Conservation (phyloP, 192 early-diverging fungal species). For the Backusella luteola region DNA sequence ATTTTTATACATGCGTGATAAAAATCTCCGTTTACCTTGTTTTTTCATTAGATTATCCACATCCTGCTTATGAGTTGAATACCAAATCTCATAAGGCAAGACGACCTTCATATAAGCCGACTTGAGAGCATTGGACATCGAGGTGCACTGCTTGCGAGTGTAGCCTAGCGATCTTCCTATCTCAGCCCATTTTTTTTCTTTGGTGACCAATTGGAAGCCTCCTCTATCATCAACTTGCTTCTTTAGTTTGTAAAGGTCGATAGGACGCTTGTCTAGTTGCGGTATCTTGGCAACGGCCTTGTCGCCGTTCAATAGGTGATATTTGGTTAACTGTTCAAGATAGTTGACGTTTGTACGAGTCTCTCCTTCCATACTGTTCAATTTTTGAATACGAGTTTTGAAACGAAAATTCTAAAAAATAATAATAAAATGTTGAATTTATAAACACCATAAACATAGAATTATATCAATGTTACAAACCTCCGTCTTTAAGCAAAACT, state of each 20-base stretch:
- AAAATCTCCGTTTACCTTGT: neutral
- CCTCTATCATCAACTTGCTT: conserved; percentile 79
- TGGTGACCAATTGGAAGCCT: conserved; percentile 72
- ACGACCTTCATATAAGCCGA: conserved; percentile 64
- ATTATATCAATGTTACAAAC: conserved; percentile 34
- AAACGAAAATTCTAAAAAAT: conserved; percentile 79
- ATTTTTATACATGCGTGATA: conserved; percentile 24
- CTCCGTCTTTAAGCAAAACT: conserved; percentile 83
- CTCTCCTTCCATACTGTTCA: conserved; percentile 91
- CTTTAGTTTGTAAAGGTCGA: conserved; percentile 81
- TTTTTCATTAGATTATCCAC: neutral
- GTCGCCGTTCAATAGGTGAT: conserved; percentile 73
- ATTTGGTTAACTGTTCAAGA: conserved; percentile 87
- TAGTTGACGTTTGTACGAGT: conserved; percentile 87
- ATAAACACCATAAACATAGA: neutral
- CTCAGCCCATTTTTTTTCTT: conserved; percentile 81
- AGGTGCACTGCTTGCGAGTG: conserved; percentile 70
- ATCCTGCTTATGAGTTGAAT: conserved; percentile 44
- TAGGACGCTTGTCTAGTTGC: conserved; percentile 79
- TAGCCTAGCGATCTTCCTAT: conserved; percentile 75
- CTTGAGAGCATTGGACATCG: conserved; percentile 74
- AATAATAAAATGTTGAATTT: neutral
- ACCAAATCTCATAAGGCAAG: conserved; percentile 68
- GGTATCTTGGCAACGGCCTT: conserved; percentile 76
- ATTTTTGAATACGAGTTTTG: conserved; percentile 82